phyloP scores from a whole-genome alignment of 768 basidiomycete genomes.

The Tulasnella sp. region DNA sequence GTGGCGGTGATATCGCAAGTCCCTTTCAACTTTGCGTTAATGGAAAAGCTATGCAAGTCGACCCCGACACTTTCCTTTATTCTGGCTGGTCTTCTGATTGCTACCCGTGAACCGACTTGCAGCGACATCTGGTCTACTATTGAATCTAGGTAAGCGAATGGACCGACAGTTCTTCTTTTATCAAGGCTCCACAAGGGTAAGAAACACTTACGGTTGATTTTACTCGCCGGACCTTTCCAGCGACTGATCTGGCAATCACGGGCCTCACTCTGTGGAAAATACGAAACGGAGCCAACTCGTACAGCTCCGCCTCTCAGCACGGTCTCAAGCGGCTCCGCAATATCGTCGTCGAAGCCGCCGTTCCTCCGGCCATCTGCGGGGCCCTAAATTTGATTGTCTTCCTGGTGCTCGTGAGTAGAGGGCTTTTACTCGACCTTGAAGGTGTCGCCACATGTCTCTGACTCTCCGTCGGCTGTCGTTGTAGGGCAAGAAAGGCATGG shows the following conservation, averaged over 20 bases:
- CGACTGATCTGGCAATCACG: not conserved
- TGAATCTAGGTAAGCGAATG: not conserved
- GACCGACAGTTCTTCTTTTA: too few relatives aligned
- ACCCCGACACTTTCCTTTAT: not conserved
- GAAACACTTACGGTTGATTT: not conserved
- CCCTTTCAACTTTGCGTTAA: not conserved
- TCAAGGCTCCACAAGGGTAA: not conserved
- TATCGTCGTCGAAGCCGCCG: not conserved
- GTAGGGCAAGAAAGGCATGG: not conserved
- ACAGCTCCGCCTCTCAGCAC: not conserved
- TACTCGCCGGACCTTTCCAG: not conserved
- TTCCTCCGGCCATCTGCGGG: not conserved
- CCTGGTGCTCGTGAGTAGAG: not conserved
- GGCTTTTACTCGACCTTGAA: not conserved
- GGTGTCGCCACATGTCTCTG: not conserved
- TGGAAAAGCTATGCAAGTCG: not conserved
- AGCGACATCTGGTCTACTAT: not conserved
- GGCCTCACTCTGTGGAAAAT: not conserved
- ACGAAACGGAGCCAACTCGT: not conserved
- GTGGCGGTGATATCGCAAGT: not conserved
- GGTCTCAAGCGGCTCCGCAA: not conserved
- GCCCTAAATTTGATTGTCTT: not conserved
- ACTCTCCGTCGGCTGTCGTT: not conserved
- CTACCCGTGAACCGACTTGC: not conserved
- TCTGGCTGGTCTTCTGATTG: not conserved